A percentile compares a stretch with the other conserved stretches of the same genome.
phyloP scores from a whole-genome alignment of 2,329 filamentous ascomycete species.

The Penicillium palitans region DNA sequence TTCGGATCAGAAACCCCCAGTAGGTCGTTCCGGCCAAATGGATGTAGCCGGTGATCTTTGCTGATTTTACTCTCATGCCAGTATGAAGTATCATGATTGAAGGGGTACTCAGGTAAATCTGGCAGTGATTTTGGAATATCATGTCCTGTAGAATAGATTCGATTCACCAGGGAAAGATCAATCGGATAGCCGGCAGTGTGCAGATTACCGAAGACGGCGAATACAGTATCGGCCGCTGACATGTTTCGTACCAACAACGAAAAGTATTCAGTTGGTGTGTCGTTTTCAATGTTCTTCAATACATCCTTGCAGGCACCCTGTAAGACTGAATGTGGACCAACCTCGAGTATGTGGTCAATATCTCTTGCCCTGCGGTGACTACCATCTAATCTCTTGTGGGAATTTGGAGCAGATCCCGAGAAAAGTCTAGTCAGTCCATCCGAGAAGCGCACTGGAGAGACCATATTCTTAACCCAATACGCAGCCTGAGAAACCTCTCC shows the following conservation, averaged over 20 bases:
- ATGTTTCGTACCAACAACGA: slow-evolving; percentile 1
- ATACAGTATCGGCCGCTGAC: background rate
- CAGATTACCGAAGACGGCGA: background rate
- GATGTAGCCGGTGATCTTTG: slow-evolving; percentile 20
- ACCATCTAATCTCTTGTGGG: background rate
- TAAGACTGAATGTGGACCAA: slow-evolving; percentile 28
- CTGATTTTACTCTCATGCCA: slow-evolving; percentile 34
- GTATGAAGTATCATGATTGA: slow-evolving; percentile 38
- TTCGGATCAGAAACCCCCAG: slow-evolving; percentile 10
- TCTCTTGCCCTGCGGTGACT: background rate
- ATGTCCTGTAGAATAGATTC: background rate
- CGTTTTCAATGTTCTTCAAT: background rate
- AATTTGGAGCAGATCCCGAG: background rate
- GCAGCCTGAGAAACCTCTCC: slow-evolving; percentile 23
- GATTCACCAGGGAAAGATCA: background rate
- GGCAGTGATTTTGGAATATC: background rate
- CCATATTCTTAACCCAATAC: slow-evolving; percentile 22
- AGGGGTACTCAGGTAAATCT: slow-evolving; percentile 42
- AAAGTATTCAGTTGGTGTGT: background rate
- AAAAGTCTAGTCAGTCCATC: slow-evolving; percentile 9
- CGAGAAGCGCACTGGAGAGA: slow-evolving; percentile 17
- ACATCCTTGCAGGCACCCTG: slow-evolving; percentile 3
- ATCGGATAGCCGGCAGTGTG: background rate
- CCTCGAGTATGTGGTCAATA: slow-evolving; percentile 17
- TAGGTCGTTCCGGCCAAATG: slow-evolving; percentile 4